Base-by-base conservation (phyloP, 2,329 filamentous ascomycete species). In the Ascocoryne sarcoides region DNA sequence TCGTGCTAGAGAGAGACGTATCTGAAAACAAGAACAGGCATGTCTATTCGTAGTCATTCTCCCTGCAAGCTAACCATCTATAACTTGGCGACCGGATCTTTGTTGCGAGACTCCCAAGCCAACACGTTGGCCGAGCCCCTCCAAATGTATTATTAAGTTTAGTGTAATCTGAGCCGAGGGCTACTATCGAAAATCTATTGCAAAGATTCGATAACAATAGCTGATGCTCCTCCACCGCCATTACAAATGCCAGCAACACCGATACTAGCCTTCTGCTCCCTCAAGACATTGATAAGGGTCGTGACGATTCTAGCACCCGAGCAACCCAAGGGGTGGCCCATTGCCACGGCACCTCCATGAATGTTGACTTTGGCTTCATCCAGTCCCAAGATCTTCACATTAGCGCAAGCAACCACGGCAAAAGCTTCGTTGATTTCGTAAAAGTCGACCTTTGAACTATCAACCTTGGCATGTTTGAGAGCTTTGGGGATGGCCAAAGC, bases 371-470 rank as follows among this genome's bases (percentile, higher is more conserved):
- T 93, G 45, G 89, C 84, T 51, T 84, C 75, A 49, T 72, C 71
- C 42, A 98, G 68, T 47, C 72, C 74, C 30, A 98, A 79, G 40
- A 96, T 65, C 76, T 98, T 95, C 69, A 95, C 79, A 72, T 98
- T 98, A 52, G 92, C 89, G 38, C 98, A 75, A 29, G 92, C 87
- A 49, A 98, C 92, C 36, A 95, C 92, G 48, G 85, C 92, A 73
- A 98, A 98, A 31, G 92, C 92, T 73, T 98, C 92, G 72, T 98
- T 98, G 73, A 98, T 95, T 73, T 98, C 92, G 65, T 92, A 98
- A 55, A 79, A 92, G 59, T 96, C 90, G 43, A 98, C 74, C 44
- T 85, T 73, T 49, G 82, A 77, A 53, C 80, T 74, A 42, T 78
- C 75, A 47, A 98, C 68, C 48, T 85, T 84, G 46, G 92, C 92